These are phyloP conservation scores for Purpureocillium takamizusanense DNA, from an alignment of 2,329 filamentous ascomycete species.

Conservation along the genomic window DNA sequence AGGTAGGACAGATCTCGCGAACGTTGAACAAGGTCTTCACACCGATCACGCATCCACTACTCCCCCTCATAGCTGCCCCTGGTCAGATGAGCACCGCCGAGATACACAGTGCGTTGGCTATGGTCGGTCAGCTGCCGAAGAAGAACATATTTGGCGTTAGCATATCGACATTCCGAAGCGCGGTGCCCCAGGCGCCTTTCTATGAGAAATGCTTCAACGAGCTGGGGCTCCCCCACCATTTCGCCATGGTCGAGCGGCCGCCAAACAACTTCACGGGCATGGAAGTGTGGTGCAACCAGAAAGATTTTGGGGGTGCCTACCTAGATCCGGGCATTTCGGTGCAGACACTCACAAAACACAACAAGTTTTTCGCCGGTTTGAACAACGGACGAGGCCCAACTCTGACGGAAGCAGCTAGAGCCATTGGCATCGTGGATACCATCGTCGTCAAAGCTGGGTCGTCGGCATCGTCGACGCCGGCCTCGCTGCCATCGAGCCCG, in stretches of 20 bases:
- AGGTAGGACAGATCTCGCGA: conserved; percentile 75
- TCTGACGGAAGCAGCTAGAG: conserved; percentile 66
- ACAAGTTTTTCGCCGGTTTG: conserved; percentile 39
- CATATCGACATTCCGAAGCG: conserved; percentile 52
- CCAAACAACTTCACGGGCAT: conserved; percentile 56
- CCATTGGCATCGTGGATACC: conserved; percentile 75
- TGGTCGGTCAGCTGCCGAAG: conserved; percentile 72
- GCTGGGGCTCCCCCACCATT: conserved; percentile 76
- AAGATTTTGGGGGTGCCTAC: conserved; percentile 73
- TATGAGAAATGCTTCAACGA: conserved; percentile 80
- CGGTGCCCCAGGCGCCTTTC: conserved; percentile 69
- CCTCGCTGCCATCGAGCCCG: conserved; percentile 40
- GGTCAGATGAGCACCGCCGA: conserved; percentile 80
- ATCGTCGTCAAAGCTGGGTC: conserved; percentile 53
- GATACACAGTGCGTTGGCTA: conserved; percentile 70
- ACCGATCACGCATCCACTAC: conserved; percentile 75
- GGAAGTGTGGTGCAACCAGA: conserved; percentile 63
- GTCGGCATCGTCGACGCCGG: conserved; percentile 32
- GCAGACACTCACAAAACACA: conserved; percentile 49
- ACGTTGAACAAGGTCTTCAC: conserved; percentile 81
- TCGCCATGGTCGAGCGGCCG: conserved; percentile 64
- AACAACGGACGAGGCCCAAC: conserved; percentile 43
- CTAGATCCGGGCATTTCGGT: conserved; percentile 63
- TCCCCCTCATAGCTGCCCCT: conserved; percentile 77
- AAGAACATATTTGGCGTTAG: conserved; percentile 75